These are phyloP conservation scores for Candida glucosophila DNA, from an alignment of 1,139 yeast species.

Conservation along the genomic window DNA sequence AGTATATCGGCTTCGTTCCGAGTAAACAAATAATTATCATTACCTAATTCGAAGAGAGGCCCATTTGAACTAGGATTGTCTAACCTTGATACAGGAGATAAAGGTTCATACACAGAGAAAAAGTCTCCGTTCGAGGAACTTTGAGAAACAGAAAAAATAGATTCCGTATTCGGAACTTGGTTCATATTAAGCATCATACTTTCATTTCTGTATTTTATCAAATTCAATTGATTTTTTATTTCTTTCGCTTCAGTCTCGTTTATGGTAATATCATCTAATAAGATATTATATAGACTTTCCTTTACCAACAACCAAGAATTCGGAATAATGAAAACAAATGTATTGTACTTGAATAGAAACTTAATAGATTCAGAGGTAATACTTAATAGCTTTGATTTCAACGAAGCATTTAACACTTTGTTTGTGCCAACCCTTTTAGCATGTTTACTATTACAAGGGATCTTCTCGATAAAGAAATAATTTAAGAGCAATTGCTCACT, in stretches of 20 bases:
- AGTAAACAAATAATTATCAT: conserved; percentile 13
- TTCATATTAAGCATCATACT: conserved; percentile 51
- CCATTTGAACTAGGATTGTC: too few relatives aligned
- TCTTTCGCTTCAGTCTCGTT: conserved; percentile 19
- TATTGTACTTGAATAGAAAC: conserved; percentile 47
- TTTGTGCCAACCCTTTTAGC: neutral
- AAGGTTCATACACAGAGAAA: neutral
- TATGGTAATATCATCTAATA: conserved; percentile 31
- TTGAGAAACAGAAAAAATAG: neutral
- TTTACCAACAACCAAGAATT: conserved; percentile 60
- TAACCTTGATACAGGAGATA: too few relatives aligned
- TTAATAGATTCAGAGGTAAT: conserved; percentile 27
- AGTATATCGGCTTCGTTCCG: conserved; percentile 27
- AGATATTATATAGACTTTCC: conserved; percentile 28
- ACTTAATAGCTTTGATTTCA: conserved; percentile 16
- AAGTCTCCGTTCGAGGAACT: neutral
- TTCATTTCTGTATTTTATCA: conserved; percentile 62
- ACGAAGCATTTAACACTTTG: conserved; percentile 5
- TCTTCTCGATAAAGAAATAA: conserved; percentile 26
- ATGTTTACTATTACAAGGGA: neutral
- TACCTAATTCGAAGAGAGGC: too few relatives aligned
- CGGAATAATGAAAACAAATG: conserved; percentile 75
- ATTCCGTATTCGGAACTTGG: neutral
- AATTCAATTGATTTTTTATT: conserved; percentile 44
- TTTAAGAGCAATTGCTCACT: conserved; percentile 45